phyloP scores from a whole-genome alignment of 371 early-diverging fungal genomes.

The Mortierella sp. region DNA sequence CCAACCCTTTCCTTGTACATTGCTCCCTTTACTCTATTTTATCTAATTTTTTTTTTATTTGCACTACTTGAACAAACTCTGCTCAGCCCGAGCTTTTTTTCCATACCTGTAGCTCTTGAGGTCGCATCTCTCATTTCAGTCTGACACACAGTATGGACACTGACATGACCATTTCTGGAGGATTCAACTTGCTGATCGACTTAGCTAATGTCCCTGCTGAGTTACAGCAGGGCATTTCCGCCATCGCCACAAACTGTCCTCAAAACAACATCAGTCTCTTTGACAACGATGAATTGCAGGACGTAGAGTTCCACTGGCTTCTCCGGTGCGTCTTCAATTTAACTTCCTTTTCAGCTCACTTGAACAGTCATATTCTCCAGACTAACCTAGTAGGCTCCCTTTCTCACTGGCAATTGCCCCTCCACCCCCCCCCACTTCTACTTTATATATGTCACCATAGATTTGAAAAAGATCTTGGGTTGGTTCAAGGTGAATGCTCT shows the following conservation, averaged over 20 bases:
- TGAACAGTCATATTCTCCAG: not conserved
- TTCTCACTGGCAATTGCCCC: not conserved
- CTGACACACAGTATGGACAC: conserved; percentile 45
- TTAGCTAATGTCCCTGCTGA: conserved; percentile 66
- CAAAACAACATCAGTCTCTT: conserved; percentile 64
- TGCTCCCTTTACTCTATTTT: no score
- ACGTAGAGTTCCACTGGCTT: conserved; percentile 67
- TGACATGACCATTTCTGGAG: conserved; percentile 55
- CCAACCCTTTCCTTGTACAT: no score
- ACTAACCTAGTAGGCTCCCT: no score
- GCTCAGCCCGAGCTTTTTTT: no score
- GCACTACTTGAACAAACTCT: no score
- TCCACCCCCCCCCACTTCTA: not conserved
- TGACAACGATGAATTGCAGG: conserved; percentile 60
- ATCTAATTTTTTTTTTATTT: no score
- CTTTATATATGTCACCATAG: conserved; percentile 46
- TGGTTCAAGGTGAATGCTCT: conserved; percentile 61
- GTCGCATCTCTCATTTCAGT: no score
- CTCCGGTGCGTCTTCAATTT: conserved; percentile 54
- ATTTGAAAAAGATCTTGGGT: conserved; percentile 62
- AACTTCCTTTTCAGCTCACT: not conserved
- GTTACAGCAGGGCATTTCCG: conserved; percentile 69
- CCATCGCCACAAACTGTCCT: conserved; percentile 67
- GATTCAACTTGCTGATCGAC: conserved; percentile 63
- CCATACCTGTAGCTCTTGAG: no score